Base-by-base conservation (phyloP, 106 monocot species). In the Triglochin maritima region DNA sequence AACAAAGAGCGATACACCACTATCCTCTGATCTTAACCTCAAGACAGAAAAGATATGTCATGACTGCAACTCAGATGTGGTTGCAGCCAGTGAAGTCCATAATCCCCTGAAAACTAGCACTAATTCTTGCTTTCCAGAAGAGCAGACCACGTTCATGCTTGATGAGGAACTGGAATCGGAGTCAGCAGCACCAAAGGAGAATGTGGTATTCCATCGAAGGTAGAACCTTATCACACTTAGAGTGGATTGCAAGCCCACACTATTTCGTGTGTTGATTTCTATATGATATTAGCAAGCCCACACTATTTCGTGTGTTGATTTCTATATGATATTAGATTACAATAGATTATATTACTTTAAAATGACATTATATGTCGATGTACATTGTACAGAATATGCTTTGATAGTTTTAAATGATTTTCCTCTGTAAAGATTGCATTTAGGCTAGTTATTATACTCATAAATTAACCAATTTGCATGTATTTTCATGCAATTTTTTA, bases 91-190 rank as follows among this genome's bases (percentile, higher is more conserved):
- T 46, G 63, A 63, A 3, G 7, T 44, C 9, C 42, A 46, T 4
- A 4, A 70, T 65, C 17, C 4, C 2, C 13, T 15, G 11, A 41
- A 65, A 12, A 17, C 16, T 3, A 5, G 49, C 48, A 49, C 9
- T 4, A 14, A 44, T 46, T 64, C 82, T 57, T 46, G 44, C 56
- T 80, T 71, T 63, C 42, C 68, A 60, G 72, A 60, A 8, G 89
- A 94, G 17, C 85, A 83, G 70, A 85, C 76, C 69, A 96, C 90
- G 44, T 90, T 96, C 69, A 81, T 88, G 71, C 85, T 98, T 74
- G 98, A 98, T 59, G 98, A 98, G 73, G 92, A 92, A 59, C 62
- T 98, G 64, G 98, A 88, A 65, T 53, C 86, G 17, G 95, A 96
- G 16, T 77, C 76, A 46, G 49, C 56, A 65, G 29, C 65, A 17